Percentiles rank a stretch among this genome's conserved stretches.
Evolutionary conservation across 1,284 basidiomycete species (phyloP).

Genomic region (Agaricales sp.): DNA sequence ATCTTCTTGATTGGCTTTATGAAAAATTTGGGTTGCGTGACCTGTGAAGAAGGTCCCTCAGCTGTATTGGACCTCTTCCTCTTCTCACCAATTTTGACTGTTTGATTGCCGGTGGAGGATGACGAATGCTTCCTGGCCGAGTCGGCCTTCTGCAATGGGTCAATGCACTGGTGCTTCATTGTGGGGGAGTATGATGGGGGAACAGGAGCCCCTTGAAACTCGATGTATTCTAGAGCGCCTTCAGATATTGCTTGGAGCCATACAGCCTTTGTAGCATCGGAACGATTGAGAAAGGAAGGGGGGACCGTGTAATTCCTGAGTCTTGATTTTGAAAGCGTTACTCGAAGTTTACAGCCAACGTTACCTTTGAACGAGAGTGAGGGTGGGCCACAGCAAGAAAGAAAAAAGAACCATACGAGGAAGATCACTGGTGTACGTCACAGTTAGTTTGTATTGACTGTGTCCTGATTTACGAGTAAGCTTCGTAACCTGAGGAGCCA

Average conservation of each 20-base stretch:
- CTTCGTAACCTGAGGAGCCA: too few relatives aligned
- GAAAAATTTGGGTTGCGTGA: too few relatives aligned
- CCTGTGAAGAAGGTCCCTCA: too few relatives aligned
- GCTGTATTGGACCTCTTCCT: too few relatives aligned
- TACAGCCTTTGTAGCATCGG: neutral
- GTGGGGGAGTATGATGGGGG: neutral
- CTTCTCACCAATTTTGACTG: neutral
- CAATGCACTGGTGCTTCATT: neutral
- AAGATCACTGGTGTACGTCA: neutral
- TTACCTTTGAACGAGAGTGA: neutral
- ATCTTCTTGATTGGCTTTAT: too few relatives aligned
- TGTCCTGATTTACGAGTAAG: too few relatives aligned
- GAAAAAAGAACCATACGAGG: neutral
- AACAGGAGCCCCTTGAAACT: neutral
- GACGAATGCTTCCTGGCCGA: too few relatives aligned
- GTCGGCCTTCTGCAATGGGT: too few relatives aligned
- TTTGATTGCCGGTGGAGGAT: too few relatives aligned
- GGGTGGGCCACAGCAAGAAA: too few relatives aligned
- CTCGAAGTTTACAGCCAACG: neutral
- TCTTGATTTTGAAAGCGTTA: neutral
- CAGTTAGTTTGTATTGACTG: too few relatives aligned
- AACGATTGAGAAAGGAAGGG: neutral
- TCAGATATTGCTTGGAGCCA: neutral
- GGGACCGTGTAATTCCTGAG: neutral
- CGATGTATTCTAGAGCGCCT: neutral